These are phyloP conservation scores for Magnusiomyces sp. DNA, from an alignment of 1,139 yeast genomes.

Conservation along the genomic window DNA sequence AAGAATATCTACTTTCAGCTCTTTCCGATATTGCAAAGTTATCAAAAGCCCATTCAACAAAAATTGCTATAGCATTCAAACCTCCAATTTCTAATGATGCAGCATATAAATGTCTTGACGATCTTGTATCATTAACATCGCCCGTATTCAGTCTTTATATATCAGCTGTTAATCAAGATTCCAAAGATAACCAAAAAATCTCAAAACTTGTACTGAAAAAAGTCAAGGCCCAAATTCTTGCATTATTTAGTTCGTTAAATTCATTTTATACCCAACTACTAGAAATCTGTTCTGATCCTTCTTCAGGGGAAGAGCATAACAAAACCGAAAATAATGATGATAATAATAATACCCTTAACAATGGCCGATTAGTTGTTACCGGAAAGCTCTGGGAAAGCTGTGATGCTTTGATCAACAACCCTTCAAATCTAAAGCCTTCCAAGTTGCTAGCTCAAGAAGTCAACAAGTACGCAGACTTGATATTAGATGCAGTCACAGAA, in stretches of 20 bases:
- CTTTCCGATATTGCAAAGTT: conserved; percentile 49
- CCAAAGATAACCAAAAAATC: conserved; percentile 1
- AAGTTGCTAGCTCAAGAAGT: conserved; percentile 10
- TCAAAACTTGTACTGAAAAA: conserved; percentile 6
- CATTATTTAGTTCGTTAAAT: not conserved
- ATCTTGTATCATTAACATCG: conserved; percentile 35
- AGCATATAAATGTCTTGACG: not conserved
- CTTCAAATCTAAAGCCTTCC: conserved; percentile 8
- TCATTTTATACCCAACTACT: not conserved
- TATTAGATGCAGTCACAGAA: conserved; percentile 10
- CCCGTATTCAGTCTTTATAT: conserved; percentile 14
- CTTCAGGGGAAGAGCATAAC: not conserved
- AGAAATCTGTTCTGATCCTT: not conserved
- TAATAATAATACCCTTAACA: not conserved
- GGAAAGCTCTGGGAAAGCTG: conserved; percentile 15
- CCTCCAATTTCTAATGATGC: conserved; percentile 49
- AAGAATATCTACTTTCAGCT: conserved; percentile 39
- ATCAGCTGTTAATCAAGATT: conserved; percentile 4
- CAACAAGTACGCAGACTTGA: conserved; percentile 5
- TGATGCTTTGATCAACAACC: conserved; percentile 6
- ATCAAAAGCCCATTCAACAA: conserved; percentile 71
- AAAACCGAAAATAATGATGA: not conserved
- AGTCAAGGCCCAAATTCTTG: not conserved
- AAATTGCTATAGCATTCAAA: conserved; percentile 66
- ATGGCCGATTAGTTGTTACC: conserved; percentile 7